Percentiles rank a stretch among this genome's conserved stretches.
phyloP scores from a whole-genome alignment of 208 protist genomes.

The Naegleria gruberi region DNA sequence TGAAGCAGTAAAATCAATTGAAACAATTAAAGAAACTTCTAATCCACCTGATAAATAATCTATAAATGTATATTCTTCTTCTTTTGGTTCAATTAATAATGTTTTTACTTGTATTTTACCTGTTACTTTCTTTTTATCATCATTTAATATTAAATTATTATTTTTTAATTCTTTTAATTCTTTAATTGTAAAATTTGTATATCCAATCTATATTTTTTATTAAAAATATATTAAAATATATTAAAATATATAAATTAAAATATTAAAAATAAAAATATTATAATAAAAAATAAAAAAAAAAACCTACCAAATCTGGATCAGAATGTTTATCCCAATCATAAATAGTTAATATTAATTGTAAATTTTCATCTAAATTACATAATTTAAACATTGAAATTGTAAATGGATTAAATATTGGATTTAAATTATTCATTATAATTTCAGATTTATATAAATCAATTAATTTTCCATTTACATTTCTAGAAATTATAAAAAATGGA shows the following conservation, averaged over 20 bases:
- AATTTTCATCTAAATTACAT: neutral
- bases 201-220: neutral
- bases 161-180: neutral
- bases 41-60: conserved; percentile 26
- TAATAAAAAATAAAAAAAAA: too few relatives aligned
- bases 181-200: neutral
- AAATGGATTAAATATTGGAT: neutral
- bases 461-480: neutral
- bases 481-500: neutral
- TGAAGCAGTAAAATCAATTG: conserved; percentile 33
- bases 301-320: conserved; percentile 19
- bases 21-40: conserved; percentile 22
- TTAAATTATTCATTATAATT: neutral
- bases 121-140: conserved; percentile 13
- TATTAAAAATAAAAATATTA: too few relatives aligned
- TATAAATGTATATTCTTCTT: conserved; percentile 30
- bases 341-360: neutral
- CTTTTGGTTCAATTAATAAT: neutral
- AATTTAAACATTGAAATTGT: neutral
- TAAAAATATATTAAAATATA: neutral
- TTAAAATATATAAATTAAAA: too few relatives aligned
- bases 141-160: neutral
- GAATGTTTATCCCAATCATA: conserved; percentile 15
- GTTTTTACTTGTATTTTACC: neutral
- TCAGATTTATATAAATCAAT: neutral